These are phyloP conservation scores for Elaeis oleifera DNA, from an alignment of 202 grass and related monocot genomes.

Conservation along the genomic window DNA sequence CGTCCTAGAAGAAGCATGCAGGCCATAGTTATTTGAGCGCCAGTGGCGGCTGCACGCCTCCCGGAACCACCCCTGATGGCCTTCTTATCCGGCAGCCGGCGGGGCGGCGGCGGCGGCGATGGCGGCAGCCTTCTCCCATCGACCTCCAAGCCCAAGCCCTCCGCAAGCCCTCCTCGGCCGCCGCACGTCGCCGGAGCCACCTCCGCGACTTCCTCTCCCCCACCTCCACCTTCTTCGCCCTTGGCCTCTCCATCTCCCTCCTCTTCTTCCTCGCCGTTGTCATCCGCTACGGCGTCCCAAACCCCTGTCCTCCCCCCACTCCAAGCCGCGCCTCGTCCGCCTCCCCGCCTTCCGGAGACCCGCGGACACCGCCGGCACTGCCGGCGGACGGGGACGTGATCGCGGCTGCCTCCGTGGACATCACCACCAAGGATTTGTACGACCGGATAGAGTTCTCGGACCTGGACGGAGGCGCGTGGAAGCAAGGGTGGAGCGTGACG, in stretches of 20 bases:
- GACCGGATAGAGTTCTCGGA: constrained; percentile 83
- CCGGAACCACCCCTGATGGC: constrained; percentile 18
- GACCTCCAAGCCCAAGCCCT: constrained; percentile 19
- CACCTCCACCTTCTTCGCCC: constrained; percentile 44
- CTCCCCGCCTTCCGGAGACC: constrained; percentile 50
- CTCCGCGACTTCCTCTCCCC: constrained; percentile 23
- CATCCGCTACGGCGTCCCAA: constrained; percentile 51
- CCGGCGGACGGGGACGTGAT: constrained; percentile 13
- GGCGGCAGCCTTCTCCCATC: constrained; percentile 23
- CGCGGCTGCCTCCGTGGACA: constrained; percentile 51
- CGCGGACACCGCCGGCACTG: constrained; percentile 33
- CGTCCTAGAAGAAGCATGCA: too few relatives aligned
- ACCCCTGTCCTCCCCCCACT: constrained; percentile 31
- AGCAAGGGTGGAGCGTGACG: constrained; percentile 81
- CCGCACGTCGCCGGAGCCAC: constrained; percentile 22
- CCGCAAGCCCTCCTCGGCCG: constrained; percentile 26
- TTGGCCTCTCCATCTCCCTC: constrained; percentile 32
- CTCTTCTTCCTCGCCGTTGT: constrained; percentile 47
- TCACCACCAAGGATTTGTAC: constrained; percentile 86
- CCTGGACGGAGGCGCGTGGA: constrained; percentile 80
- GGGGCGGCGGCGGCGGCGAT: background rate
- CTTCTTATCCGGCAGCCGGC: constrained; percentile 31
- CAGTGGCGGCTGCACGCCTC: background rate
- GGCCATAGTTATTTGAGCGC: background rate
- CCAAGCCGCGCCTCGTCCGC: constrained; percentile 41